Base-by-base conservation (phyloP, 495 filamentous ascomycete genomes). In the Viridothelium virens region DNA sequence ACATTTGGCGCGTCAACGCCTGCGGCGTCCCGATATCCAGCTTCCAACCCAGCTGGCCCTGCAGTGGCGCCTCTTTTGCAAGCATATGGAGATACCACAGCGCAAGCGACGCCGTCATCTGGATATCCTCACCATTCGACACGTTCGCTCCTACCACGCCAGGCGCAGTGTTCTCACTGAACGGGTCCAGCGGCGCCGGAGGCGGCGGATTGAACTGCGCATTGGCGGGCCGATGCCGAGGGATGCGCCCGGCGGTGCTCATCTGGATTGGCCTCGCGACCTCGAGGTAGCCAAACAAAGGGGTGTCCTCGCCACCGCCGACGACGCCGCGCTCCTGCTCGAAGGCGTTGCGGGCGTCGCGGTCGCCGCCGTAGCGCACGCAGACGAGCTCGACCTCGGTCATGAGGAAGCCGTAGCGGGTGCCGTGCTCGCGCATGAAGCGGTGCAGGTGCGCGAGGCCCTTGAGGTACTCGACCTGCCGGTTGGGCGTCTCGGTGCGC, bases 351-450 rank as follows among this genome's bases (percentile, higher is more conserved):
- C 68, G 65, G 1, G 66, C 38, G 34, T 47, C 63, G 2, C 71
- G 66, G 5, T 70, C 69, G 1, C 74, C 74, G 36, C 76, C 77
- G 68, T 70, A 71, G 62, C 92, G 90, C 0, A 95, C 91, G 73
- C 91, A 88, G 38, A 96, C 86, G 12, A 96, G 87, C 78, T 96
- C 92, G 72, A 96, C 96, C 74, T 96, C 92, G 0, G 90, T 96
- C 65, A 96, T 86, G 72, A 96, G 93, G 80, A 96, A 96, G 38
- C 92, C 92, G 75, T 96, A 96, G 59, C 92, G 87, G 69, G 90
- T 93, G 66, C 88, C 87, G 75, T 96, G 90, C 77, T 94, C 91
- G 75, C 92, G 89, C 92, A 96, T 96, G 74, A 86, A 85, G 56
- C 87, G 85, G 74, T 96, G 92, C 37, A 96, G 79, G 67, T 95